Percentiles rank a stretch among this genome's conserved stretches.
These are phyloP conservation scores for Termitomyces sp. DNA, from an alignment of 768 basidiomycete genomes.

Conservation along the genomic window DNA sequence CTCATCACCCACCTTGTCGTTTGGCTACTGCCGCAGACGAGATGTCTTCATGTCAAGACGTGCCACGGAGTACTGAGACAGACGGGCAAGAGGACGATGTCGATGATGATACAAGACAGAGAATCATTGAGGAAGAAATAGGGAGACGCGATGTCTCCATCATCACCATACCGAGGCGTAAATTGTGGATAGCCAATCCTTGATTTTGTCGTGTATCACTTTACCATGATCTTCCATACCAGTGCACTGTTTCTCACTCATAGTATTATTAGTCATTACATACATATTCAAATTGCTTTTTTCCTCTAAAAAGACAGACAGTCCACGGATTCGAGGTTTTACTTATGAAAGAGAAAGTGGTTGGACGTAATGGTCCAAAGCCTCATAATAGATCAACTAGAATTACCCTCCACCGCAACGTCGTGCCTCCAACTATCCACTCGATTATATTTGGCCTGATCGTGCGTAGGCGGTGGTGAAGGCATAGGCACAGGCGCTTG, in stretches of 20 bases:
- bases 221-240: background rate
- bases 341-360: too few relatives aligned
- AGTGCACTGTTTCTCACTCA: background rate
- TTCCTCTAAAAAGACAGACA: conserved; percentile 6
- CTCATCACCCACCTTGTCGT: conserved; percentile 60
- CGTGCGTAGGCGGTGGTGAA: conserved; percentile 60
- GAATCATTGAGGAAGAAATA: conserved; percentile 79
- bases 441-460: conserved; percentile 58
- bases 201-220: conserved; percentile 5
- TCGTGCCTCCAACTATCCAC: conserved; percentile 82
- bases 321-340: background rate
- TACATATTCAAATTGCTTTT: conserved; percentile 4
- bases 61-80: conserved; percentile 45
- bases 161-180: conserved; percentile 69
- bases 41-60: conserved; percentile 26
- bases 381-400: background rate
- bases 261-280: conserved; percentile 12
- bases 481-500: conserved; percentile 39
- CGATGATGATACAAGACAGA: conserved; percentile 70
- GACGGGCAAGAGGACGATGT: conserved; percentile 66
- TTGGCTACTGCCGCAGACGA: conserved; percentile 36
- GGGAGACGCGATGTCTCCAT: conserved; percentile 79
- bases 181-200: conserved; percentile 71
- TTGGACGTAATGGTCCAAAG: background rate
- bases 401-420: conserved; percentile 66